A percentile compares a stretch with the other conserved stretches of the same genome.
Conservation (phyloP, 1,284 basidiomycete genomes). For the Ustilago trichophora region DNA sequence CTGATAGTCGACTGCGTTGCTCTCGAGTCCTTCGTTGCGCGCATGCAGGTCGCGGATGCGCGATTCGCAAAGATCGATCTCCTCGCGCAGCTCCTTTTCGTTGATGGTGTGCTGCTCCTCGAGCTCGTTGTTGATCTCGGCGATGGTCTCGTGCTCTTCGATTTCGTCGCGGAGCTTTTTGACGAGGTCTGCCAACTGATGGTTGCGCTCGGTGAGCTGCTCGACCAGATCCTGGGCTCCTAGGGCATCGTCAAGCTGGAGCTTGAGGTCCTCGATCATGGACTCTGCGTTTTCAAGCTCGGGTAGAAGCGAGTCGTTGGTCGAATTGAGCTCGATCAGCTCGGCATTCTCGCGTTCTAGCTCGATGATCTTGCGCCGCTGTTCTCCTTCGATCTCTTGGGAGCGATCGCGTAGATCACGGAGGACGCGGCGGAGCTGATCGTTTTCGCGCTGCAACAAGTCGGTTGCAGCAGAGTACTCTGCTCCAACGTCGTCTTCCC, state of each 20-base stretch:
- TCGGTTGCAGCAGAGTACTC: slow-evolving; percentile 68
- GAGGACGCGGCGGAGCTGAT: slow-evolving; percentile 90
- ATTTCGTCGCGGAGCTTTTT: slow-evolving; percentile 95
- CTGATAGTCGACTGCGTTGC: slow-evolving; percentile 58
- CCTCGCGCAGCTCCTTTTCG: slow-evolving; percentile 88
- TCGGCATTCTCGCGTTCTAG: slow-evolving; percentile 82
- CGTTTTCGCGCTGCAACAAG: slow-evolving; percentile 95
- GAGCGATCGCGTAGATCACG: slow-evolving; percentile 43
- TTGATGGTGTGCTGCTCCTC: slow-evolving; percentile 96
- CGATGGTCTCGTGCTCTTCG: slow-evolving; percentile 93
- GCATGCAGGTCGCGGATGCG: slow-evolving; percentile 38
- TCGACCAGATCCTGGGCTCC: slow-evolving; percentile 96
- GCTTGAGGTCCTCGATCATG: slow-evolving; percentile 91
- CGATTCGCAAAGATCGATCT: slow-evolving; percentile 71
- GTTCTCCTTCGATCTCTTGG: slow-evolving; percentile 85
- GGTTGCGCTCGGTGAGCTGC: slow-evolving; percentile 91
- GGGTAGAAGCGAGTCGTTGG: slow-evolving; percentile 42
- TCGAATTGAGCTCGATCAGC: slow-evolving; percentile 45
- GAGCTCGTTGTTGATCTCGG: slow-evolving; percentile 94
- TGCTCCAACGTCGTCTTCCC: too few relatives aligned
- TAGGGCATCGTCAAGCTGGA: slow-evolving; percentile 92
- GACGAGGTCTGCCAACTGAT: slow-evolving; percentile 79
- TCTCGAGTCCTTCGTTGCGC: slow-evolving; percentile 48
- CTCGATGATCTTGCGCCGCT: slow-evolving; percentile 81
- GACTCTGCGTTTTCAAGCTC: slow-evolving; percentile 64